Evolutionary conservation across 352 stramenopile genomes (phyloP), one percentile per base, ranked within the genome.

Genomic region (Phytophthora europaea): DNA sequence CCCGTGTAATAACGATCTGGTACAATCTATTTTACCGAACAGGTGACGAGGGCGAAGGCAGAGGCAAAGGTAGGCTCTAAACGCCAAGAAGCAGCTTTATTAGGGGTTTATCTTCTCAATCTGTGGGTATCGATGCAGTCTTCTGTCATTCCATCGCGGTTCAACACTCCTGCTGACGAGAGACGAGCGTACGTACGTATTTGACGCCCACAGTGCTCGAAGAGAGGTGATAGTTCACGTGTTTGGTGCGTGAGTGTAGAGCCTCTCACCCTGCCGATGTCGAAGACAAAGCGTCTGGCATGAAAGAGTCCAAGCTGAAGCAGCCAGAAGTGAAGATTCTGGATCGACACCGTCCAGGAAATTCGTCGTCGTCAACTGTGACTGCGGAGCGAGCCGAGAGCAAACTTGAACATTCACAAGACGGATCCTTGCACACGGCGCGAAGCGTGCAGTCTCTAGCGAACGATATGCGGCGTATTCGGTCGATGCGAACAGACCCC

Each of bases 371-470:
- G 6, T 28, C 50, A 66, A 68, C 52, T 40, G 73, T 55, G 53
- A 62, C 61, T 20, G 61, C 72, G n/a, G 55, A 50, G 18, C 57
- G 74, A 22, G 75, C 83, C 7, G 81, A 92, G 26, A 84, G 72
- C 63, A 92, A 91, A 63, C 63, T 74, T n/a, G 71, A 61, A 1
- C 47, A 62, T 9, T 40, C 52, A 15, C 26, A 36, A 8, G 72
- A 79, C 28, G 51, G 26, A 18, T 83, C 81, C 2, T 61, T 93
- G 10, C 84, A 92, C 59, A 85, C 86, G 65, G 82, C 92, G 15
- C 78, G 83, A n/a, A 95, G 87, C 28, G 88, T 95, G 26, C 87
- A 95, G 67, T 92, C 87, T 16, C 67, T 95, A 16, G 88, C 88
- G 22, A 92, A 93, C 70, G 88, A 95, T 58, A 94, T 95, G 48